Evolutionary conservation across 345 rosid species (phyloP), one percentile per base, ranked within the genome.

Genomic region (Rubroshorea leprosula): DNA sequence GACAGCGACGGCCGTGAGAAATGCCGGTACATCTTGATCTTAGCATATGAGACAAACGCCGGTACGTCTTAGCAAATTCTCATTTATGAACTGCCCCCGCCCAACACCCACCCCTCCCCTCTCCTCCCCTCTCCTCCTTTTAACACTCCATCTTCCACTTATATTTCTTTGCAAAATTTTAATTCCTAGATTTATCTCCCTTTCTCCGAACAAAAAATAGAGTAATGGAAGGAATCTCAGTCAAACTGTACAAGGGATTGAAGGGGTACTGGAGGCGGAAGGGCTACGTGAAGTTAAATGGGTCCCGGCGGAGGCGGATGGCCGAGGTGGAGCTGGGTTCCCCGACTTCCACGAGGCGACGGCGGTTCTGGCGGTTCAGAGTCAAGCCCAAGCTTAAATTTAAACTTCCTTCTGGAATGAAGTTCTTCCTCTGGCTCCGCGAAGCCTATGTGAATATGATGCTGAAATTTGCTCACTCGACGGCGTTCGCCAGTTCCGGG

Each of bases 391-490:
- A 72, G 76, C 67, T 80, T 7, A 70, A 54, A 58, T 27, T 27
- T 27, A 12, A 75, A 26, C n/a, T 45, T 22, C 21, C 72, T 0
- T 62, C 76, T 21, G 80, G 86, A 0, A 78, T 70, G 72, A 76
- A 58, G 55, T 64, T 70, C 44, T 51, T 83, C 14, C 50, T 67
- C 15, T 78, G 83, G 83, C 74, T 83, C 0, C 75, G 83, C 1
- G 89, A 80, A 46, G 80, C 86, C 0, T 83, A 80, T 63, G 82
- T 78, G 55, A 83, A 71, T 20, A 70, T 74, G 83, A 83, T 83
- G 86, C 57, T 83, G 25, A 54, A 80, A 14, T 38, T 84, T 4
- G 82, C 83, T 4, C 76, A 61, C 54, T 72, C 82, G 8, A 64
- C 60, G 23, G 52, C 65, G 8, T 25, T 61, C 5, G 8, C 31